Conservation (phyloP, 2,329 filamentous ascomycete genomes). For the Zarea fungicola region DNA sequence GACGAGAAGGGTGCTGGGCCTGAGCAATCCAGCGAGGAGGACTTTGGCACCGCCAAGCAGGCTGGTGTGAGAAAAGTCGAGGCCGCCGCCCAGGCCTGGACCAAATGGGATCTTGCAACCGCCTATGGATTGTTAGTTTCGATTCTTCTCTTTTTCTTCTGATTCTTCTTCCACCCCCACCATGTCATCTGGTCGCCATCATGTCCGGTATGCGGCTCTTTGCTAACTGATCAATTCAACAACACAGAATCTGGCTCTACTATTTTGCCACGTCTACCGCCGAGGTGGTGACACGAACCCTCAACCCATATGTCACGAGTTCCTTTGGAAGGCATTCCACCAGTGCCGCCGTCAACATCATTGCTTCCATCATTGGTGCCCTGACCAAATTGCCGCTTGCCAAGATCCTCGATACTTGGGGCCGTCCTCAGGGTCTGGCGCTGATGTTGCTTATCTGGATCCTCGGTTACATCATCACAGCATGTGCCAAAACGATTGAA, state of each 20-base stretch:
- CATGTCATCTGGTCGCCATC: neutral
- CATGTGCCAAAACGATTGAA: conserved; percentile 53
- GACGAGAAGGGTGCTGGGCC: conserved; percentile 12
- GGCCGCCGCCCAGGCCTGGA: conserved; percentile 35
- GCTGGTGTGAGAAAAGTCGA: conserved; percentile 44
- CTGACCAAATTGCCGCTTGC: conserved; percentile 61
- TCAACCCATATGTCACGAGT: conserved; percentile 46
- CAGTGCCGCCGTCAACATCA: conserved; percentile 47
- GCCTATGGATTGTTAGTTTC: conserved; percentile 42
- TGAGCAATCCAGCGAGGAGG: conserved; percentile 24
- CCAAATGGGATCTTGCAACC: conserved; percentile 38
- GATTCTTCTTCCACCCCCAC: no score
- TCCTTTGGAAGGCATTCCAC: conserved; percentile 49
- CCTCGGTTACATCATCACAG: conserved; percentile 58
- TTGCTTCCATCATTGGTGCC: conserved; percentile 50
- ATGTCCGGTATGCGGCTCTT: neutral
- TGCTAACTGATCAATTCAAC: neutral
- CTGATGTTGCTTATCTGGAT: conserved; percentile 47
- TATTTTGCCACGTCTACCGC: conserved; percentile 35
- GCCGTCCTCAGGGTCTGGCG: conserved; percentile 57
- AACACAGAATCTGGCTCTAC: conserved; percentile 36
- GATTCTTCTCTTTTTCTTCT: no score
- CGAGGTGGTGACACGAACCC: conserved; percentile 32
- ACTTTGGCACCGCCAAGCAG: conserved; percentile 35
- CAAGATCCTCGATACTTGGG: conserved; percentile 63